phyloP scores from a whole-genome alignment of 1,284 basidiomycete genomes.

The Pascua sp. region DNA sequence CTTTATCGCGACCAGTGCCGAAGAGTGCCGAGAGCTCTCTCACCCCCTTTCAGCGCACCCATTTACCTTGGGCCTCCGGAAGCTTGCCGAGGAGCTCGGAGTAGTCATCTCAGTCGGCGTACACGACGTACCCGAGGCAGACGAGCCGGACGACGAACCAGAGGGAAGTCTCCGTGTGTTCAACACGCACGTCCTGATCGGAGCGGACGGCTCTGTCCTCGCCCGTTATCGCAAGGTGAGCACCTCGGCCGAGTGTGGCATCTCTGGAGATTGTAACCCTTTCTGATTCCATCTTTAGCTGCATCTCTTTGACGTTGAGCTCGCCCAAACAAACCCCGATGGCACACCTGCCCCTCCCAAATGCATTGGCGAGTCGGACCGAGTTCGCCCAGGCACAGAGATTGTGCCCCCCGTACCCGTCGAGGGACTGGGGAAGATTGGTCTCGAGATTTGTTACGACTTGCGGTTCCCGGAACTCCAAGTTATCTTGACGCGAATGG shows the following conservation, averaged over 20 bases:
- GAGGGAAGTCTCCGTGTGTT: conserved; percentile 43
- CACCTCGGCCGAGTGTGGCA: conserved; percentile 1
- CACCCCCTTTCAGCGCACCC: conserved; percentile 31
- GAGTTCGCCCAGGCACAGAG: conserved; percentile 43
- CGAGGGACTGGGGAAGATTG: conserved; percentile 47
- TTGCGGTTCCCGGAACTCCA: conserved; percentile 54
- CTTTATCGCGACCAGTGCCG: conserved; percentile 51
- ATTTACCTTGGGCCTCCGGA: conserved; percentile 42
- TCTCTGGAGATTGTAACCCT: background rate
- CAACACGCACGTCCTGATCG: conserved; percentile 54
- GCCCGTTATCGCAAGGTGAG: conserved; percentile 50
- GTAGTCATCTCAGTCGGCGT: conserved; percentile 52
- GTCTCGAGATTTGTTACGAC: conserved; percentile 57
- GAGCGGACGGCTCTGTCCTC: conserved; percentile 43
- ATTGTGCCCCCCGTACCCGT: conserved; percentile 41
- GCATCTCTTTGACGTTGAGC: conserved; percentile 55
- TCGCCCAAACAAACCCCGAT: conserved; percentile 24
- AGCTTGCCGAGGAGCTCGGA: conserved; percentile 44
- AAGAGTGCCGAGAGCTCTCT: conserved; percentile 35
- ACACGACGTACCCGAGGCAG: conserved; percentile 50
- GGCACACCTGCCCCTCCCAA: conserved; percentile 29
- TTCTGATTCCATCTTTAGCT: conserved; percentile 30
- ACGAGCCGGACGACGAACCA: conserved; percentile 27
- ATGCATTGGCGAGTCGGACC: conserved; percentile 34
- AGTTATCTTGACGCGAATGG: conserved; percentile 47